Conservation (phyloP, 352 stramenopile species). For the Phytopythium ostracodes region DNA sequence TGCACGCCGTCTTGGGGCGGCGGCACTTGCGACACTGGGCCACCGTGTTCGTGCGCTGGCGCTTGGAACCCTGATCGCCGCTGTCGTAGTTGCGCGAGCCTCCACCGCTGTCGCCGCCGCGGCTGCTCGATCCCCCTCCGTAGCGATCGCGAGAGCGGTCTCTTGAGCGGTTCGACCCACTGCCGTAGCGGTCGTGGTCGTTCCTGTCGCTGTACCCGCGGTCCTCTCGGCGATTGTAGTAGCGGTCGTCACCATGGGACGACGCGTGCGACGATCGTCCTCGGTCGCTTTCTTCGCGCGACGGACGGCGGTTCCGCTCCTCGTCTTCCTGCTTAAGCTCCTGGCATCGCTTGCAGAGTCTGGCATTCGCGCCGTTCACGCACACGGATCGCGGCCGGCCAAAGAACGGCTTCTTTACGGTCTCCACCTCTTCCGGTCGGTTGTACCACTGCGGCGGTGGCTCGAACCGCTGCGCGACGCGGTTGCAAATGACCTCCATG, state of each 20-base stretch:
- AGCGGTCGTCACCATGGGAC: slow-evolving; percentile 10
- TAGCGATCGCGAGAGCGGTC: slow-evolving; percentile 24
- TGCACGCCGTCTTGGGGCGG: slow-evolving; percentile 43
- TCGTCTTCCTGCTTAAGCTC: slow-evolving; percentile 69
- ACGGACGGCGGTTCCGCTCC: slow-evolving; percentile 17
- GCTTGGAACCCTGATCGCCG: slow-evolving; percentile 32
- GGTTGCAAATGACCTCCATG: slow-evolving; percentile 93
- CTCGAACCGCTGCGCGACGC: slow-evolving; percentile 89
- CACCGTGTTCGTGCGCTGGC: slow-evolving; percentile 17
- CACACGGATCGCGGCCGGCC: slow-evolving; percentile 50
- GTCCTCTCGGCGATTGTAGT: slow-evolving; percentile 14
- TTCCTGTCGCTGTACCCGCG: slow-evolving; percentile 9
- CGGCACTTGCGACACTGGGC: slow-evolving; percentile 52
- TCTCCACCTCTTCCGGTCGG: slow-evolving; percentile 50
- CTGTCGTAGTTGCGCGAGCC: slow-evolving; percentile 9
- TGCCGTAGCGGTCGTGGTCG: slow-evolving; percentile 22
- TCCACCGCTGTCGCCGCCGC: slow-evolving; percentile 21
- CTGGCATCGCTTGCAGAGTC: slow-evolving; percentile 62
- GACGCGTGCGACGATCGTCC: slow-evolving; percentile 15
- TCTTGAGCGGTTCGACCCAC: slow-evolving; percentile 10
- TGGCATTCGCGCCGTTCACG: slow-evolving; percentile 44
- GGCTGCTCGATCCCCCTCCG: slow-evolving; percentile 20
- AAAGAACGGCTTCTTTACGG: slow-evolving; percentile 56
- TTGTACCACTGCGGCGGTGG: slow-evolving; percentile 58
- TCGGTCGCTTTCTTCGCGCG: slow-evolving; percentile 20